Evolutionary conservation across 2,329 filamentous ascomycete genomes (phyloP).

Genomic region (Fusarium circinatum): DNA sequence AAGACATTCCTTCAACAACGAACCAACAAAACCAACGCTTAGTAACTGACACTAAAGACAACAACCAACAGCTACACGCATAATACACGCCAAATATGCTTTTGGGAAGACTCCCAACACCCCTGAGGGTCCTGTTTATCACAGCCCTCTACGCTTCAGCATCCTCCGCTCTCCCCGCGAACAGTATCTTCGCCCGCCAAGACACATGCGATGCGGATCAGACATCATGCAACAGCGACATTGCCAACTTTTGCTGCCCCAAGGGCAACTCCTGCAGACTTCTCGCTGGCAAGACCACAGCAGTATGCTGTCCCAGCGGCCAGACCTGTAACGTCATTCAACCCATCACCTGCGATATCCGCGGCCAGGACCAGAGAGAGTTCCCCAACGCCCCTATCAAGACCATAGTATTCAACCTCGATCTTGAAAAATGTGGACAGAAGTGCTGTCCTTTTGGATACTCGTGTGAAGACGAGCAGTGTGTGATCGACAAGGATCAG

Average conservation of each 20-base stretch:
- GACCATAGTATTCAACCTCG: conserved; percentile 68
- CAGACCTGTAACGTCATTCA: conserved; percentile 67
- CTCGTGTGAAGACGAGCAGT: conserved; percentile 66
- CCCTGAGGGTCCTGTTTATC: conserved; percentile 53
- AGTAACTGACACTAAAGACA: conserved; percentile 4
- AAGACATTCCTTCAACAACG: background rate
- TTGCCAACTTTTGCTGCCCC: conserved; percentile 77
- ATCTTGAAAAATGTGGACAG: conserved; percentile 66
- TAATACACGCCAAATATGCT: conserved; percentile 27
- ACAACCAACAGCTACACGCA: conserved; percentile 1
- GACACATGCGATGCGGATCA: conserved; percentile 64
- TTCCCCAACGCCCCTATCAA: conserved; percentile 71
- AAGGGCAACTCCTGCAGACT: conserved; percentile 63
- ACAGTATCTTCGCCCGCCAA: conserved; percentile 55
- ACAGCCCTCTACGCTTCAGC: conserved; percentile 51
- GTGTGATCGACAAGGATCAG: conserved; percentile 64
- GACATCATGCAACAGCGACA: conserved; percentile 62
- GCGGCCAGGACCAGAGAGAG: conserved; percentile 66
- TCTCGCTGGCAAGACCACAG: conserved; percentile 72
- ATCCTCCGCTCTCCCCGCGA: conserved; percentile 52
- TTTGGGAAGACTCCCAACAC: conserved; percentile 30
- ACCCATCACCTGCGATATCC: conserved; percentile 32
- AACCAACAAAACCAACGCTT: conserved; percentile 7
- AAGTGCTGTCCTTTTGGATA: conserved; percentile 80
- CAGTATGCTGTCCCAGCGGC: conserved; percentile 75